Evolutionary conservation across 2,329 filamentous ascomycete species (phyloP).

Genomic region (Colletotrichum aenigma): DNA sequence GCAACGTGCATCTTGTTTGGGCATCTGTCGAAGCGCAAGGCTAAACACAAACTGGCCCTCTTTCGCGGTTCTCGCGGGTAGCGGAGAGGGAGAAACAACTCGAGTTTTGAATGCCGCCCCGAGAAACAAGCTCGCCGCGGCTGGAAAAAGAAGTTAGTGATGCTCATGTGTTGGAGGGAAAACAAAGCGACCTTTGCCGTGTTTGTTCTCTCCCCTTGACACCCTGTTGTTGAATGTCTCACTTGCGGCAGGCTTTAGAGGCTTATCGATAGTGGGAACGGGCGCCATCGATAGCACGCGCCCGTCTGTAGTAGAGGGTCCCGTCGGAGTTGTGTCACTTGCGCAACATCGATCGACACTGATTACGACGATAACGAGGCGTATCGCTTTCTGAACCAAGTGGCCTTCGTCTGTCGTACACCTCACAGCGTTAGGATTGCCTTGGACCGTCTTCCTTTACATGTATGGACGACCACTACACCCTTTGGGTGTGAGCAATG

Average conservation of each 20-base stretch:
- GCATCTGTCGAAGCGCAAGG: no score
- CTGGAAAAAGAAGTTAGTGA: background rate
- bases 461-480: background rate
- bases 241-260: background rate
- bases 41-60: background rate
- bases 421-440: background rate
- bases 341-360: background rate
- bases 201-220: background rate
- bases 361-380: background rate
- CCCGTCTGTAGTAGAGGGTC: background rate
- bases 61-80: conserved; percentile 1
- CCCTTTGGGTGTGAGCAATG: background rate
- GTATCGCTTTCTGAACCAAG: background rate
- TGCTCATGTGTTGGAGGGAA: background rate
- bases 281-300: background rate
- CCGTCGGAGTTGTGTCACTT: background rate
- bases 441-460: background rate
- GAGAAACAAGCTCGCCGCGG: background rate
- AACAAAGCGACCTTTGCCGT: background rate
- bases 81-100: background rate
- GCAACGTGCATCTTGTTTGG: no score
- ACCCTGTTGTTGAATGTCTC: background rate
- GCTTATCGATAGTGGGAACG: conserved; percentile 8
- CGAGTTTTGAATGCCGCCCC: background rate
- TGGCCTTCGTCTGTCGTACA: background rate